Percentiles rank a stretch among this genome's conserved stretches.
These are phyloP conservation scores for Kazachstania taianensis DNA, from an alignment of 805 yeast genomes.

Conservation along the genomic window DNA sequence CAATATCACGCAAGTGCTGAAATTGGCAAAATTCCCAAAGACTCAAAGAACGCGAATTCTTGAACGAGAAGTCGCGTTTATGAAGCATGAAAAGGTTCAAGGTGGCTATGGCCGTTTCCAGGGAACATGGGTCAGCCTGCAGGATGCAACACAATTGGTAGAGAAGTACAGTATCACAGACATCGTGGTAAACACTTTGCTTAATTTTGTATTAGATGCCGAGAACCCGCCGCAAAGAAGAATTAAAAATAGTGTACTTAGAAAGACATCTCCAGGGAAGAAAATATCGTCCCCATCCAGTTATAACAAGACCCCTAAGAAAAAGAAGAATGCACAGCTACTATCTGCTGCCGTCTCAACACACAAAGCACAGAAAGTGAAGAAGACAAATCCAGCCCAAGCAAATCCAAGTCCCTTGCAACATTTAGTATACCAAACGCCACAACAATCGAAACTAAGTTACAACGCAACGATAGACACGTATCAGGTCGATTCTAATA, in stretches of 20 bases:
- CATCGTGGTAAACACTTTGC: constrained; percentile 39
- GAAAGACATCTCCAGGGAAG: constrained; percentile 26
- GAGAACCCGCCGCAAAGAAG: constrained; percentile 36
- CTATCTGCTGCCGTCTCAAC: constrained; percentile 2
- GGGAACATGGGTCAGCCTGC: constrained; percentile 77
- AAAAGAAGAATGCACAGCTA: constrained; percentile 10
- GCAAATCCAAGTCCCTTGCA: constrained; percentile 29
- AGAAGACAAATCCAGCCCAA: constrained; percentile 8
- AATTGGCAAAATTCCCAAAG: constrained; percentile 68
- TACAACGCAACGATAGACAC: constrained; percentile 1
- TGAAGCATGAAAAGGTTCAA: constrained; percentile 68
- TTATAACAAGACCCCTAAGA: constrained; percentile 28
- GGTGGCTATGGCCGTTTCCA: constrained; percentile 82
- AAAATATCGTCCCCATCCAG: constrained; percentile 28
- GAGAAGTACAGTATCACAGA: constrained; percentile 42
- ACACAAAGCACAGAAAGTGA: neutral
- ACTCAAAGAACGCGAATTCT: constrained; percentile 68
- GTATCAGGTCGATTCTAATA: constrained; percentile 1
- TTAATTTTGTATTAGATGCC: constrained; percentile 43
- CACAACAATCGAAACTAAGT: constrained; percentile 18
- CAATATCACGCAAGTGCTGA: constrained; percentile 73
- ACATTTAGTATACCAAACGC: constrained; percentile 27
- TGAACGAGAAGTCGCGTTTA: constrained; percentile 63
- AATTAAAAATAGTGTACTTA: constrained; percentile 28
- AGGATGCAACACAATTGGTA: constrained; percentile 50